Conservation (phyloP, 2,329 filamentous ascomycete species). For the Fusarium praegraminearum region DNA sequence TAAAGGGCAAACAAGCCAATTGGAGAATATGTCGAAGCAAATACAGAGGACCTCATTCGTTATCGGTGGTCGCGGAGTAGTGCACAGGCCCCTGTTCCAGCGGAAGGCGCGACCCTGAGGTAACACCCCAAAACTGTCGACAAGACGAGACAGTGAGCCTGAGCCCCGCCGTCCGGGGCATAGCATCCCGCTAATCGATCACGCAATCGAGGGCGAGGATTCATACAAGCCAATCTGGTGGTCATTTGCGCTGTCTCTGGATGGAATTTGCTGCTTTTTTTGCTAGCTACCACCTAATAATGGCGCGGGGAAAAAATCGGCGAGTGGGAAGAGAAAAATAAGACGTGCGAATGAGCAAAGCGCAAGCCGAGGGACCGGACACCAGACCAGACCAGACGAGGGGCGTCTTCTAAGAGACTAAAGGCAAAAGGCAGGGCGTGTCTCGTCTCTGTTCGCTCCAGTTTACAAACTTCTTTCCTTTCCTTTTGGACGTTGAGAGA, state of each 20-base stretch:
- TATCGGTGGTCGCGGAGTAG: conserved; percentile 44
- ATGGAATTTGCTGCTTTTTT: conserved; percentile 35
- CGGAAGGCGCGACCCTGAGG: conserved; percentile 41
- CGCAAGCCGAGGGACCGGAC: conserved; percentile 40
- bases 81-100: conserved; percentile 32
- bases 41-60: conserved; percentile 45
- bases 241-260: conserved; percentile 34
- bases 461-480: conserved; percentile 39
- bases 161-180: conserved; percentile 48
- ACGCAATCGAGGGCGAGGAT: conserved; percentile 49
- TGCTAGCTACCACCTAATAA: conserved; percentile 19
- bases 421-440: conserved; percentile 37
- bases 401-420: conserved; percentile 28
- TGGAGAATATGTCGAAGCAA: conserved; percentile 35
- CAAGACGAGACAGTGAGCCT: conserved; percentile 34
- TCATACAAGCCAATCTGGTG: conserved; percentile 45
- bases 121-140: conserved; percentile 35
- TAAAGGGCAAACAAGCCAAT: conserved; percentile 19
- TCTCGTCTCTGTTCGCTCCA: conserved; percentile 33
- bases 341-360: conserved; percentile 42
- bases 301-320: conserved; percentile 49
- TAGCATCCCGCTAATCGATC: conserved; percentile 50
- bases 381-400: conserved; percentile 24
- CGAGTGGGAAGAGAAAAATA: conserved; percentile 36
- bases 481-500: conserved; percentile 41